Evolutionary conservation across 345 rosid genomes (phyloP).

Genomic region (Gossypium stocksii): DNA sequence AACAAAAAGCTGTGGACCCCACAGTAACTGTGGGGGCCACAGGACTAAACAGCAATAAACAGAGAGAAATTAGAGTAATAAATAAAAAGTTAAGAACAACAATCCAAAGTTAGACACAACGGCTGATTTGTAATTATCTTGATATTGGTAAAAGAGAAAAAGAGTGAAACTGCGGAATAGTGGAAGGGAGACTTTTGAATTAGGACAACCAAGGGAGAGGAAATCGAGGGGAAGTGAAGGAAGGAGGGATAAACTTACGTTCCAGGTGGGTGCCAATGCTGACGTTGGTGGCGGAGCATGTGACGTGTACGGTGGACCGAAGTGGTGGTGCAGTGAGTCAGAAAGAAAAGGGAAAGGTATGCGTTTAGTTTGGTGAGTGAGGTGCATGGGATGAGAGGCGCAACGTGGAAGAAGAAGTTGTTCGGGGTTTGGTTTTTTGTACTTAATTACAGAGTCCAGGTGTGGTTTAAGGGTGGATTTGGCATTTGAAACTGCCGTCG

Average conservation of each 20-base stretch:
- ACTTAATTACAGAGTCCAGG: no score
- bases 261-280: neutral
- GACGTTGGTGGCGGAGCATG: neutral
- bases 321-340: neutral
- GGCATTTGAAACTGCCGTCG: neutral
- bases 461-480: neutral
- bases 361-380: neutral
- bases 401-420: neutral
- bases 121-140: conserved; percentile 11
- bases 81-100: conserved; percentile 9
- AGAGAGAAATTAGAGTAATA: neutral
- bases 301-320: neutral
- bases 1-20: conserved; percentile 9
- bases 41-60: neutral
- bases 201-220: conserved; percentile 7
- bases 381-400: neutral
- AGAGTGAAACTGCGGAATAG: neutral
- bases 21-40: conserved; percentile 9
- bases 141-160: neutral
- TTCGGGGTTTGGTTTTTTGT: neutral
- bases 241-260: neutral
- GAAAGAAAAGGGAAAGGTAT: no score
- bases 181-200: conserved; percentile 11
- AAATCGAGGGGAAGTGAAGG: conserved; percentile 5
- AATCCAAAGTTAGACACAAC: conserved; percentile 6